phyloP scores from a whole-genome alignment of 257 asterid genomes.

The Plantago ovata region DNA sequence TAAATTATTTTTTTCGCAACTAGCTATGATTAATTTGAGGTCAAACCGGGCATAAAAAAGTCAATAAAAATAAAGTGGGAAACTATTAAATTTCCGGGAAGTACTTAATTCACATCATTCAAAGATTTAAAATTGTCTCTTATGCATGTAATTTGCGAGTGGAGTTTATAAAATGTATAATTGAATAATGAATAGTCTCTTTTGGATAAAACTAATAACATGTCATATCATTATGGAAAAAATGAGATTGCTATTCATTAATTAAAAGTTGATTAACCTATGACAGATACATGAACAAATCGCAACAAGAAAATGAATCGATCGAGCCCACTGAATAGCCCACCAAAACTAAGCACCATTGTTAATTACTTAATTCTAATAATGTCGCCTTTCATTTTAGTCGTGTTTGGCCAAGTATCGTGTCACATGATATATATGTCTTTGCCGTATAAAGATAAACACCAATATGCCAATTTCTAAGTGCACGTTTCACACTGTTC shows the following conservation, averaged over 20 bases:
- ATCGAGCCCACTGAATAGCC: neutral
- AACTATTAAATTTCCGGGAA: no score
- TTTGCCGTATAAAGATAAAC: slow-evolving; percentile 1
- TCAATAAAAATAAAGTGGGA: no score
- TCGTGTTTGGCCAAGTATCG: slow-evolving; percentile 5
- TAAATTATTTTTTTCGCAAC: no score
- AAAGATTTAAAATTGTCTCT: no score
- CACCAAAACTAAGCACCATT: neutral
- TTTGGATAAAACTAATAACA: neutral
- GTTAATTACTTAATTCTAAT: neutral
- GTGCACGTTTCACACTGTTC: slow-evolving; percentile 19
- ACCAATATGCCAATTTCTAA: slow-evolving; percentile 1
- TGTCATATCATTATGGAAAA: neutral
- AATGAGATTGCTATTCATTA: no score
- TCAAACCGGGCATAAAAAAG: no score
- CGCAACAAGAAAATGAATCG: neutral
- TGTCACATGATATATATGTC: neutral
- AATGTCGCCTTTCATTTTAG: neutral
- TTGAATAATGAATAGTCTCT: no score
- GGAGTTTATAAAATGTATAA: no score
- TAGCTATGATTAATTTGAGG: no score
- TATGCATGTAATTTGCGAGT: no score
- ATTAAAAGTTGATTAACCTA: neutral
- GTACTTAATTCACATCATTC: no score
- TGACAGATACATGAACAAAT: neutral